Evolutionary conservation across 176 grass and related monocot species (phyloP), one percentile per base, ranked within the genome.

Genomic region (Triticum turgidum): DNA sequence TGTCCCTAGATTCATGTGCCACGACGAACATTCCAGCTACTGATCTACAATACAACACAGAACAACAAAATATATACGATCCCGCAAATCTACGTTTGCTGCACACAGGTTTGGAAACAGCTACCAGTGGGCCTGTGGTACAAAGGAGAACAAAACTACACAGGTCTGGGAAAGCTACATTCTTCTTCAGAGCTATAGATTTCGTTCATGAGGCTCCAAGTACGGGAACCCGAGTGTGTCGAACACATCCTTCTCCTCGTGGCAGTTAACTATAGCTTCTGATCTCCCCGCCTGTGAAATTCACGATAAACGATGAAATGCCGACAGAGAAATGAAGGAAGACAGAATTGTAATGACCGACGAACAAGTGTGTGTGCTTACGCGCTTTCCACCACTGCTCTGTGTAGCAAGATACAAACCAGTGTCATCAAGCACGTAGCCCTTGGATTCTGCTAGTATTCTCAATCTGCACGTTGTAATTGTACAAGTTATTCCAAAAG

Each of bases 401-500:
- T 77, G 79, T 63, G 84, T 85, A 38, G 93, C 91, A 54, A 98
- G 92, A 87, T 96, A 96, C 58, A 98, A 88, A 15, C 96, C 96
- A 13, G 93, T 96, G 78, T 94, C 93, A 52, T 98, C 93, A 14
- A 98, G 93, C 58, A 88, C 42, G 9, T 94, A 96, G 44, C 96
- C 96, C 85, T 98, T 96, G 1, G 96, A 94, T 15, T 98, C 96
- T 44, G 93, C 96, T 86, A 96, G 69, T 80, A 98, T 25, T 81
- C 96, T 92, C 65, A 98, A 86, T 82, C 96, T 98, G 85, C 83
- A 82, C 69, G 59, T 83, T 54, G 12, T 22, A 32, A 62, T 76
- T 52, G 35, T 14, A 41, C 6, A 64, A 29, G 5, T 86, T 87
- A 65, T 29, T 64, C 61, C 1, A 11, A 15, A 65, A 52, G 15